phyloP scores from a whole-genome alignment of 257 asterid genomes.

The Capsicum chinense region DNA sequence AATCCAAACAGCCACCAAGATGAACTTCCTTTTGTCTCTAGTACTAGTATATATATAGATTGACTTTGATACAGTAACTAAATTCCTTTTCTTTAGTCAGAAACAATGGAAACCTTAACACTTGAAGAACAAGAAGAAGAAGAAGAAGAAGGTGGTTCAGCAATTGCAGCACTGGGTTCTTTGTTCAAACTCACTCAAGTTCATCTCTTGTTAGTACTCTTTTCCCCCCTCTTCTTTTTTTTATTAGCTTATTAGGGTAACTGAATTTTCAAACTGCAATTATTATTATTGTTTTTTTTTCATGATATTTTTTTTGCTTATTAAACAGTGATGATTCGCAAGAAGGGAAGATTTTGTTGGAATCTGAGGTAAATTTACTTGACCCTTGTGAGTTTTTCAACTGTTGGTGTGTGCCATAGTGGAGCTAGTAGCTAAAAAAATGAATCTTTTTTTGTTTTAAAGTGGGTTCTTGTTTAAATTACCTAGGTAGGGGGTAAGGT shows the following conservation, averaged over 20 bases:
- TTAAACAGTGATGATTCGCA: conserved; percentile 58
- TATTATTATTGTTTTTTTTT: too few relatives aligned
- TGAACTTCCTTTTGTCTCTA: too few relatives aligned
- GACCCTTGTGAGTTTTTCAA: conserved; percentile 8
- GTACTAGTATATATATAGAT: too few relatives aligned
- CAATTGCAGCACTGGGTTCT: conserved; percentile 68
- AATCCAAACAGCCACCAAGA: too few relatives aligned
- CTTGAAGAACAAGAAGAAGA: conserved; percentile 26
- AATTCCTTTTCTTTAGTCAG: background rate
- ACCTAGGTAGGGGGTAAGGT: too few relatives aligned
- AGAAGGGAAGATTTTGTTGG: conserved; percentile 39
- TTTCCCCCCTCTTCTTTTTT: background rate
- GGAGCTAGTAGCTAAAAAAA: background rate
- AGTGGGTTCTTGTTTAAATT: background rate
- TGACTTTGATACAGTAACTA: background rate
- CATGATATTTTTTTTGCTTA: conserved; percentile 12
- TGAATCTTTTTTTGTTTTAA: background rate
- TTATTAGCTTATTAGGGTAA: background rate
- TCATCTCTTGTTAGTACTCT: conserved; percentile 57
- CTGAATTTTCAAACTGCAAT: background rate
- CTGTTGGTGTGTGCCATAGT: background rate
- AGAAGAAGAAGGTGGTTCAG: conserved; percentile 48
- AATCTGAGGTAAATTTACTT: conserved; percentile 47
- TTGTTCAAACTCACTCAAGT: conserved; percentile 76
- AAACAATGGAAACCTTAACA: background rate